Evolutionary conservation across 83 land plant genomes (phyloP).

Genomic region (Picea abies): DNA sequence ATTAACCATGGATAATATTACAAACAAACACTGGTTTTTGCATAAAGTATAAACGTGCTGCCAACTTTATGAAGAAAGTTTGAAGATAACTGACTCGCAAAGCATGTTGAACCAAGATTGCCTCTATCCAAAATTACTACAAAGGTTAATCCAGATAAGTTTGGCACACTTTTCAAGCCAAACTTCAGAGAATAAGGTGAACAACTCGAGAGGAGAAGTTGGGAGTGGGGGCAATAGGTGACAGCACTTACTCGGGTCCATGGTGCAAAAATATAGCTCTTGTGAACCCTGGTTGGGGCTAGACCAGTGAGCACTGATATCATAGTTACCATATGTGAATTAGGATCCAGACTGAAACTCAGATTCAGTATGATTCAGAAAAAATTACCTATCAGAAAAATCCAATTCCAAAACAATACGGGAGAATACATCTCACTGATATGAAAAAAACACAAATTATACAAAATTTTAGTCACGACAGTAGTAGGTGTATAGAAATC

Average conservation of each 20-base stretch:
- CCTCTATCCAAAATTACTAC: neutral
- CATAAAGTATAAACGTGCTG: neutral
- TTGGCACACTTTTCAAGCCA: neutral
- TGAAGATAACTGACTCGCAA: neutral
- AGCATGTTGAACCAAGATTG: neutral
- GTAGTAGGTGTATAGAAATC: too few species aligned
- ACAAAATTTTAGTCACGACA: too few species aligned
- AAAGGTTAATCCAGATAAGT: slow-evolving; percentile 1
- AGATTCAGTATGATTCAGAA: too few species aligned
- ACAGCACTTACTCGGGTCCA: neutral
- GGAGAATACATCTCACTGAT: too few species aligned
- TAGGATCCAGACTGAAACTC: too few species aligned
- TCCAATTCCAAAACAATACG: too few species aligned
- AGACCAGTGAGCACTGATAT: too few species aligned
- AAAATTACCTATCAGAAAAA: too few species aligned
- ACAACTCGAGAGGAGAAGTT: neutral
- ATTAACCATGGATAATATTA: neutral
- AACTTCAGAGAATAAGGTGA: neutral
- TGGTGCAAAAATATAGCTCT: too few species aligned
- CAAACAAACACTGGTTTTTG: neutral
- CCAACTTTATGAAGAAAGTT: neutral
- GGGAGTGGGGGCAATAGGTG: neutral
- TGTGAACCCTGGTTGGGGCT: too few species aligned
- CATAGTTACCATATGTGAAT: too few species aligned
- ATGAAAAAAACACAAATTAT: too few species aligned